phyloP scores from a whole-genome alignment of 2,329 filamentous ascomycete species.

The Scytalidium lignicola region DNA sequence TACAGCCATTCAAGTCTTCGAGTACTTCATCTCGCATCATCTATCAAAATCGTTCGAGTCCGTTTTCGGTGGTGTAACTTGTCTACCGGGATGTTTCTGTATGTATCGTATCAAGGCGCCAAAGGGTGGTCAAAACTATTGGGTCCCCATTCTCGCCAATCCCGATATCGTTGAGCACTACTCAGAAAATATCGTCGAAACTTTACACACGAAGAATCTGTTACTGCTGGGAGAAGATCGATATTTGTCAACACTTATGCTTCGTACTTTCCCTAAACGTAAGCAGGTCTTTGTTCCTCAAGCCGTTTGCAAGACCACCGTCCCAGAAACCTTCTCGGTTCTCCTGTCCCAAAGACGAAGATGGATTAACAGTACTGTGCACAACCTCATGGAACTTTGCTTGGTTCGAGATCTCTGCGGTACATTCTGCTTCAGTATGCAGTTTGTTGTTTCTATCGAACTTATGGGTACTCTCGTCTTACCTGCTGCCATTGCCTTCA shows the following conservation, averaged over 20 bases:
- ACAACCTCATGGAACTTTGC: constrained; percentile 97
- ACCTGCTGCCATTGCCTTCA: constrained; percentile 94
- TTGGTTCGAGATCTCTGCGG: constrained; percentile 94
- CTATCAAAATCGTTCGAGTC: constrained; percentile 96
- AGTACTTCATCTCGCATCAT: constrained; percentile 99
- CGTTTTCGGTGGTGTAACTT: constrained; percentile 97
- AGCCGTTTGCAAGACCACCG: constrained; percentile 97
- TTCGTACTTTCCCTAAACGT: constrained; percentile 96
- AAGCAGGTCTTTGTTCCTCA: constrained; percentile 99
- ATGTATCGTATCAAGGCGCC: constrained; percentile 99
- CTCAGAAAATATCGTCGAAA: constrained; percentile 98
- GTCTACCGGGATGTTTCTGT: constrained; percentile 97
- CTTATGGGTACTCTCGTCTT: constrained; percentile 90
- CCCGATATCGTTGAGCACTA: constrained; percentile 99
- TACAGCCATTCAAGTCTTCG: constrained; percentile 96
- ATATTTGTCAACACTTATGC: constrained; percentile 93
- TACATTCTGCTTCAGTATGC: constrained; percentile 99
- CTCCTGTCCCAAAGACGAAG: constrained; percentile 89
- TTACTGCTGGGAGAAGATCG: constrained; percentile 89
- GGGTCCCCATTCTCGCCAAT: constrained; percentile 97
- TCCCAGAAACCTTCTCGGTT: constrained; percentile 88
- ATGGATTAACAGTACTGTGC: constrained; percentile 99
- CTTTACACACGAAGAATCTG: constrained; percentile 95
- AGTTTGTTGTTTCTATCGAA: constrained; percentile 96
- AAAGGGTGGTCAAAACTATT: constrained; percentile 98